Conservation (phyloP, 352 stramenopile genomes). For the Globisporangium carolinianum region DNA sequence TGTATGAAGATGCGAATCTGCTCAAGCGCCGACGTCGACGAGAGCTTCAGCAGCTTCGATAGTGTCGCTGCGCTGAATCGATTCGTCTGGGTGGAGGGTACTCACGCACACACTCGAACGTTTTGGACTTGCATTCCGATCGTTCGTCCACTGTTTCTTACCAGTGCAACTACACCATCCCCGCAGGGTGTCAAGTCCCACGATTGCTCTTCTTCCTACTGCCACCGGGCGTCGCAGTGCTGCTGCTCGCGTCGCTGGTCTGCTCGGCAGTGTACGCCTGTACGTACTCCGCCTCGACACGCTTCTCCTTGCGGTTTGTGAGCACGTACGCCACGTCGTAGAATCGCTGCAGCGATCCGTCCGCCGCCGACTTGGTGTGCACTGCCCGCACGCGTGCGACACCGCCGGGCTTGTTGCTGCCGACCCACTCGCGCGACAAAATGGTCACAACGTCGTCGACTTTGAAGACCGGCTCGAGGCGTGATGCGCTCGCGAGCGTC, state of each 20-base stretch:
- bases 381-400: constrained; percentile 53
- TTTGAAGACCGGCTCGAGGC: constrained; percentile 27
- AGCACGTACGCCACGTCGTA: constrained; percentile 73
- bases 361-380: constrained; percentile 16
- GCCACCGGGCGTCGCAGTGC: background rate
- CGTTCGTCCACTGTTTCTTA: too few relatives aligned
- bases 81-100: too few relatives aligned
- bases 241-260: background rate
- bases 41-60: constrained; percentile 11
- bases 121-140: too few relatives aligned
- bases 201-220: constrained; percentile 5
- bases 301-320: constrained; percentile 46
- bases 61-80: background rate
- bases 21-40: constrained; percentile 25
- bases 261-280: constrained; percentile 19
- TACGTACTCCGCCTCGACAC: constrained; percentile 47
- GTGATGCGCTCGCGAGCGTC: constrained; percentile 5
- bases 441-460: constrained; percentile 55
- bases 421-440: constrained; percentile 39
- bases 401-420: constrained; percentile 65
- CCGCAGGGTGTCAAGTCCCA: too few relatives aligned
- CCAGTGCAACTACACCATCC: too few relatives aligned
- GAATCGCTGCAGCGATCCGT: constrained; percentile 18
- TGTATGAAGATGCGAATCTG: constrained; percentile 25
- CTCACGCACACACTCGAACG: too few relatives aligned